Evolutionary conservation across 2,329 filamentous ascomycete genomes (phyloP).

Genomic region (Botryotinia calthae): DNA sequence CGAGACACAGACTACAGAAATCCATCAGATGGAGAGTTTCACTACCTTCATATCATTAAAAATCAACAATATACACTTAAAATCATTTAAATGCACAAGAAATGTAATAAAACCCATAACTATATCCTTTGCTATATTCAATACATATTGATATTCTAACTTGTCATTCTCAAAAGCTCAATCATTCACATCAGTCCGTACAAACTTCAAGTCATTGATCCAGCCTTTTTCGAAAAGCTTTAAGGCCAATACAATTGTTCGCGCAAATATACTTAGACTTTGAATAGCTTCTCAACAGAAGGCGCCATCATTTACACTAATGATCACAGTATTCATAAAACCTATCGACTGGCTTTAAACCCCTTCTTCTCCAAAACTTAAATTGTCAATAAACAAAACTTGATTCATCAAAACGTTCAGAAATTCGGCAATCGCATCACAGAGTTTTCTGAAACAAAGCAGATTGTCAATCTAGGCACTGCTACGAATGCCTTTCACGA

Average conservation of each 20-base stretch:
- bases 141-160: no score
- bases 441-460: neutral
- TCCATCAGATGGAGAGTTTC: neutral
- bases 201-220: constrained; percentile 36
- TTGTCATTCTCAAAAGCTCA: constrained; percentile 21
- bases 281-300: constrained; percentile 17
- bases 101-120: constrained; percentile 20
- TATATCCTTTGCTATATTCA: neutral
- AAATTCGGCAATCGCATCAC: constrained; percentile 20
- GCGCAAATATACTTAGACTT: constrained; percentile 27
- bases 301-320: constrained; percentile 18
- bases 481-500: constrained; percentile 15
- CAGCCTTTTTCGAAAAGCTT: constrained; percentile 28
- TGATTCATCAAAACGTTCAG: neutral
- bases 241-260: constrained; percentile 27
- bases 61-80: constrained; percentile 22
- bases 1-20: neutral
- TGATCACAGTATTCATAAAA: constrained; percentile 20
- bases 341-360: constrained; percentile 27
- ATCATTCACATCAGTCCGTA: constrained; percentile 37
- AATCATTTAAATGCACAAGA: constrained; percentile 26
- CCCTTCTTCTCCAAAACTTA: constrained; percentile 36
- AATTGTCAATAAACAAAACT: constrained; percentile 19
- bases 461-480: constrained; percentile 16
- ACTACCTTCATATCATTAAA: neutral